Base-by-base conservation (phyloP, 1,139 yeast species). In the Kodamaea sp. region DNA sequence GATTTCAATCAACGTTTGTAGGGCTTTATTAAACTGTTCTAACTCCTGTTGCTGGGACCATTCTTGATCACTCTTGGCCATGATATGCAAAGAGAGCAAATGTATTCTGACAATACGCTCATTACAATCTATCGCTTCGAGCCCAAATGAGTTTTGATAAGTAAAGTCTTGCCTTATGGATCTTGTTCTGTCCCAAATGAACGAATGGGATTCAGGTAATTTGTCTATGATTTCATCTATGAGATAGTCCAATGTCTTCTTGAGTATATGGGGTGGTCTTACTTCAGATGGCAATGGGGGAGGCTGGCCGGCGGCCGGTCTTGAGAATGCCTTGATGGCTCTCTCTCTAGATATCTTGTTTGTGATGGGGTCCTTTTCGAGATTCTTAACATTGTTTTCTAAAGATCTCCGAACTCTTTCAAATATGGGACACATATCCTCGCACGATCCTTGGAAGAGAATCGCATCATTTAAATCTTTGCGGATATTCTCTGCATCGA, bases 271-370 rank as follows among this genome's bases (percentile, higher is more conserved):
- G 0, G 99, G 98, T 1, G 98, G 96, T 44, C 99, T 72, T 2
- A 94, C 99, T 57, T 94, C 98, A 0, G 97, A 88, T 0, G 98
- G 99, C 37, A 94, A 65, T 4, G 97, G 96, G 4, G 97, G 97
- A 1, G 97, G 96, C 48, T 94, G 97, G 8, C 98, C 98, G 1
- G 98, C 97, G 8, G 96, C 96, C 0, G 99, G 97, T 47, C 99
- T 70, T 22, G 96, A 86, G 56, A 92, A 94, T 2, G 96, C 96
- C 59, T 94, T 94, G 6, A 94, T 78, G 0, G 97, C 97, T 29
- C 71, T 69, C 2, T 57, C 55, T 26, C 76, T 60, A 0, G 90
- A 73, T 2, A 89, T 85, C 42, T 66, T 72, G n/a, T 82, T 81
- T 1, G 85, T 76, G 0, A 30, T 42, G 0, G 80, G 76, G 46